A percentile compares a stretch with the other conserved stretches of the same genome.
Evolutionary conservation across 1,284 basidiomycete genomes (phyloP).

Genomic region (Gymnopus androsaceus): DNA sequence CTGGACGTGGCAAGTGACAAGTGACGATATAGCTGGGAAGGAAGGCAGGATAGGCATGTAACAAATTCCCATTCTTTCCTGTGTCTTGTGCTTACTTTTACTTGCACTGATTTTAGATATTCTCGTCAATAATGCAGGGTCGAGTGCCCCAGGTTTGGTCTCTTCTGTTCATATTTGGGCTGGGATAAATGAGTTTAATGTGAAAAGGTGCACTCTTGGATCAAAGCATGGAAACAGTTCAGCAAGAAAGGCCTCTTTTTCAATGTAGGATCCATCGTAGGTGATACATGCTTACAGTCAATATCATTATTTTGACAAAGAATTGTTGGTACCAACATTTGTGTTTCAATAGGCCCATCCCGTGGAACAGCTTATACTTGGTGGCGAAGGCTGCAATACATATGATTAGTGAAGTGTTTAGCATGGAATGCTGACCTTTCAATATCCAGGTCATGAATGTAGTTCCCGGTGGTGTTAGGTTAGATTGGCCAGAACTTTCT

Average conservation of each 20-base stretch:
- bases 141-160: conserved; percentile 5
- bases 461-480: conserved; percentile 59
- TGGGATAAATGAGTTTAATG: neutral
- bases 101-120: too few species aligned
- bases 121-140: conserved; percentile 69
- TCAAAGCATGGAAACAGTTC: conserved; percentile 52
- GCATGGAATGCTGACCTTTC: conserved; percentile 72
- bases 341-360: conserved; percentile 49
- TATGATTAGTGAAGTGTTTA: conserved; percentile 60
- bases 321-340: conserved; percentile 6
- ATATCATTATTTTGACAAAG: too few species aligned
- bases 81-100: too few species aligned
- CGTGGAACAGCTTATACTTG: conserved; percentile 71
- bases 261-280: conserved; percentile 73
- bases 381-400: conserved; percentile 69
- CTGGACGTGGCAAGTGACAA: conserved; percentile 61
- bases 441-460: conserved; percentile 64
- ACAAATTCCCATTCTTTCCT: too few species aligned
- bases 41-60: conserved; percentile 58
- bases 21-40: conserved; percentile 40
- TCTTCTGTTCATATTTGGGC: neutral
- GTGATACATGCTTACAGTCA: conserved; percentile 50
- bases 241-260: conserved; percentile 63
- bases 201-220: conserved; percentile 70
- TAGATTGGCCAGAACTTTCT: too few species aligned